A percentile compares a stretch with the other conserved stretches of the same genome.
These are phyloP conservation scores for Cylindrotheca fusiformis DNA, from an alignment of 108 stramenopile species.

Conservation along the genomic window DNA sequence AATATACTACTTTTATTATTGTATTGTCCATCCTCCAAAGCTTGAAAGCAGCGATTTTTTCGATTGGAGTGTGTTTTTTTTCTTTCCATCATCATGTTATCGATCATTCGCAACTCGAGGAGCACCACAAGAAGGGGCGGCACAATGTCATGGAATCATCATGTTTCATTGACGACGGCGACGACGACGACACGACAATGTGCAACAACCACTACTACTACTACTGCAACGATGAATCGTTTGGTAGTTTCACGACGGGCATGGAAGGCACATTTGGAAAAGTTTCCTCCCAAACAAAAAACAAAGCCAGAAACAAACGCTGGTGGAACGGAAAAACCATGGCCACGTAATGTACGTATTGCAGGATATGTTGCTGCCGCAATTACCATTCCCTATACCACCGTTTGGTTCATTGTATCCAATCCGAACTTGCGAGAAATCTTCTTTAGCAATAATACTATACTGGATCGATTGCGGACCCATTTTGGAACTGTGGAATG, in stretches of 20 bases:
- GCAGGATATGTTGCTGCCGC: constrained; percentile 25
- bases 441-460: neutral
- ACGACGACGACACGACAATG: no score
- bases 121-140: no score
- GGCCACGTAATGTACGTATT: constrained; percentile 33
- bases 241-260: constrained; percentile 23
- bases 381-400: constrained; percentile 23
- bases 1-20: no score
- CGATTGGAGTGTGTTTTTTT: no score
- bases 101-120: no score
- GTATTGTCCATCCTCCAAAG: no score
- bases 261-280: constrained; percentile 24
- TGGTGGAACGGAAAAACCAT: constrained; percentile 24
- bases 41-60: no score
- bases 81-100: no score
- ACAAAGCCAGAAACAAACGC: constrained; percentile 3
- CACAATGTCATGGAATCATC: no score
- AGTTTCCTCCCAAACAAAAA: constrained; percentile 14
- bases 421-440: constrained; percentile 23
- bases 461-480: constrained; percentile 4
- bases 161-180: no score
- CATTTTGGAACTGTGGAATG: constrained; percentile 34
- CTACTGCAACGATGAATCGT: constrained; percentile 10
- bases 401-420: constrained; percentile 27
- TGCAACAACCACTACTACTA: no score